These are phyloP conservation scores for Gynochthodes officinalis DNA, from an alignment of 257 asterid species.

Conservation along the genomic window DNA sequence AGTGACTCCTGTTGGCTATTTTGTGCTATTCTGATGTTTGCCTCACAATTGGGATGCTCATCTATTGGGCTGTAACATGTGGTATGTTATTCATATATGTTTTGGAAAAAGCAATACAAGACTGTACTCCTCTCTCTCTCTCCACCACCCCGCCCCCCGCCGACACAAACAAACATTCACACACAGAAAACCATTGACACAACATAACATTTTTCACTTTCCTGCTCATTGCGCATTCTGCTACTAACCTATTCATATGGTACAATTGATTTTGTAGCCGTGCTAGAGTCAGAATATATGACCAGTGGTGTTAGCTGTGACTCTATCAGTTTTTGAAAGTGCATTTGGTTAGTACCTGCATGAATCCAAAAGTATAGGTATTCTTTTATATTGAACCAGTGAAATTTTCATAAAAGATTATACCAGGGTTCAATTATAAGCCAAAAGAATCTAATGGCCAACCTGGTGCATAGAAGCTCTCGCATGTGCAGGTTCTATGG, in stretches of 20 bases:
- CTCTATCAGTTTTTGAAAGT: background rate
- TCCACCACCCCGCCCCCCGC: background rate
- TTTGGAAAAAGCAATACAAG: background rate
- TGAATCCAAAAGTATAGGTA: background rate
- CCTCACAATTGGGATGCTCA: background rate
- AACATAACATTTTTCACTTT: background rate
- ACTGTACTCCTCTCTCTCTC: background rate
- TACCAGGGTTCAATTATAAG: background rate
- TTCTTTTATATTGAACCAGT: background rate
- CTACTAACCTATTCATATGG: background rate
- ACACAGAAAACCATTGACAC: too few species aligned
- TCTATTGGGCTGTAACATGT: too few species aligned
- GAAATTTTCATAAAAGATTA: background rate
- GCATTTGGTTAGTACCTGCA: background rate
- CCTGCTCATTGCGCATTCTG: background rate
- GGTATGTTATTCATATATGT: background rate
- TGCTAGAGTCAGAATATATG: background rate
- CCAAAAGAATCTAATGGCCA: too few species aligned
- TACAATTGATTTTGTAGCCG: too few species aligned
- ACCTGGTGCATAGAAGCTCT: too few species aligned
- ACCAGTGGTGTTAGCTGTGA: background rate
- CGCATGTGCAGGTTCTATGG: too few species aligned
- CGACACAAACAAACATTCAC: background rate
- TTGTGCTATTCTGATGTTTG: background rate
- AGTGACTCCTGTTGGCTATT: background rate